phyloP scores from a whole-genome alignment of 2,329 filamentous ascomycete genomes.

The Samsoniella hepiali region DNA sequence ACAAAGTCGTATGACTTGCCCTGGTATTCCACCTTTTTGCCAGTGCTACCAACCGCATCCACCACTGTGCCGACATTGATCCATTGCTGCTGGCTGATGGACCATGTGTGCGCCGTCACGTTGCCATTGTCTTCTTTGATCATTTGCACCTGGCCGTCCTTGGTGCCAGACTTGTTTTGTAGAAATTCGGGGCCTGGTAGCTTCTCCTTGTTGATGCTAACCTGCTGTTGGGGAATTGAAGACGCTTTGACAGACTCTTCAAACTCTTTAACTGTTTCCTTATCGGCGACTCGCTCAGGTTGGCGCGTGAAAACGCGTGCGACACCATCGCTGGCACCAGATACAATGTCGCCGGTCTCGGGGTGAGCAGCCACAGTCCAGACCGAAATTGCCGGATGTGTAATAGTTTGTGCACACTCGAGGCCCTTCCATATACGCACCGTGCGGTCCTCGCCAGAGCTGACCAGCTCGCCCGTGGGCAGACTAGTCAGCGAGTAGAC shows the following conservation, averaged over 20 bases:
- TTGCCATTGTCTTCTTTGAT: constrained; percentile 78
- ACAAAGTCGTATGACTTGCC: constrained; percentile 94
- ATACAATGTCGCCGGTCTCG: constrained; percentile 87
- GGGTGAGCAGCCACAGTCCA: constrained; percentile 85
- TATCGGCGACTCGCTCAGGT: constrained; percentile 64
- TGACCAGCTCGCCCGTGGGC: constrained; percentile 83
- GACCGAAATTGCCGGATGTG: constrained; percentile 92
- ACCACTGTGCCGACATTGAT: constrained; percentile 91
- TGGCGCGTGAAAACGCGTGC: constrained; percentile 80
- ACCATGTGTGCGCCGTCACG: constrained; percentile 88
- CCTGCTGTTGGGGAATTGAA: constrained; percentile 81
- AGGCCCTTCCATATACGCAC: constrained; percentile 81
- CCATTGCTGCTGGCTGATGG: constrained; percentile 68
- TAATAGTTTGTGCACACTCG: constrained; percentile 90
- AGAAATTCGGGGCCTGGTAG: constrained; percentile 87
- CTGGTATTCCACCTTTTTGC: constrained; percentile 70
- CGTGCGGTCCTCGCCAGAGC: constrained; percentile 91
- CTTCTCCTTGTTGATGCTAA: constrained; percentile 86
- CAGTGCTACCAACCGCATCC: constrained; percentile 78
- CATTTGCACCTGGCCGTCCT: constrained; percentile 94
- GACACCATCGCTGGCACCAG: constrained; percentile 83
- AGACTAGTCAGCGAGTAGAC: constrained; percentile 81
- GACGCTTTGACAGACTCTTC: constrained; percentile 79
- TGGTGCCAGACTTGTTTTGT: constrained; percentile 77
- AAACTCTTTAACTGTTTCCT: constrained; percentile 68